Conservation (phyloP, 257 asterid species). For the Apocynum venetum region DNA sequence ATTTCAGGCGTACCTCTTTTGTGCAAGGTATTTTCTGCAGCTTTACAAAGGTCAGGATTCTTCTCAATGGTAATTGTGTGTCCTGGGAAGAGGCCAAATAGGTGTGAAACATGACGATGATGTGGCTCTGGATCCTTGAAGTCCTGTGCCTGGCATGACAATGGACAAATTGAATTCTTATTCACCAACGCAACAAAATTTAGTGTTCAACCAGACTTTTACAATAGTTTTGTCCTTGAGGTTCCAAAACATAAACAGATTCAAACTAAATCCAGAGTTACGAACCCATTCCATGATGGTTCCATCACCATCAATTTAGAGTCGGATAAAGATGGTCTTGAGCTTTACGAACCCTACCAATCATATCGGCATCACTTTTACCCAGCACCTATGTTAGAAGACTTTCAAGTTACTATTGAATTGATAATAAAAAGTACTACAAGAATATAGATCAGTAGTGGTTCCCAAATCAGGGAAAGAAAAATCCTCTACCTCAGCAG, state of each 20-base stretch:
- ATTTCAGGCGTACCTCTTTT: conserved; percentile 51
- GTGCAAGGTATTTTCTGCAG: conserved; percentile 46
- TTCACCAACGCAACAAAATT: not conserved
- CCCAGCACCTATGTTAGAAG: conserved; percentile 49
- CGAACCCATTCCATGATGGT: conserved; percentile 87
- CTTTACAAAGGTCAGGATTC: conserved; percentile 63
- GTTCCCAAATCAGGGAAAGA: not conserved
- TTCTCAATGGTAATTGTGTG: conserved; percentile 47
- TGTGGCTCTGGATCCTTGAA: conserved; percentile 66
- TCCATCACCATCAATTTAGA: conserved; percentile 59
- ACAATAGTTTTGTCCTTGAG: not conserved
- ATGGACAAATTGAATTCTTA: not conserved
- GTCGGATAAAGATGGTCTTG: conserved; percentile 55
- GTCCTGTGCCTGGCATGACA: conserved; percentile 50
- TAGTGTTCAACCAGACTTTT: too few species aligned
- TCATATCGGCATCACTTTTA: conserved; percentile 39
- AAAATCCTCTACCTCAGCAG: conserved; percentile 55
- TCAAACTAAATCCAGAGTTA: conserved; percentile 7
- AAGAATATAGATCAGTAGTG: not conserved
- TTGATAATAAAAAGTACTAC: not conserved
- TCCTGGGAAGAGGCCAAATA: conserved; percentile 74
- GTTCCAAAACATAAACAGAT: not conserved
- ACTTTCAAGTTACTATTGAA: not conserved
- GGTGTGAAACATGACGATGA: conserved; percentile 76
- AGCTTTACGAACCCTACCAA: conserved; percentile 56